Percentiles rank a stretch among this genome's conserved stretches.
Conservation (phyloP, 495 filamentous ascomycete species). For the Friedmanniomyces simplex region DNA sequence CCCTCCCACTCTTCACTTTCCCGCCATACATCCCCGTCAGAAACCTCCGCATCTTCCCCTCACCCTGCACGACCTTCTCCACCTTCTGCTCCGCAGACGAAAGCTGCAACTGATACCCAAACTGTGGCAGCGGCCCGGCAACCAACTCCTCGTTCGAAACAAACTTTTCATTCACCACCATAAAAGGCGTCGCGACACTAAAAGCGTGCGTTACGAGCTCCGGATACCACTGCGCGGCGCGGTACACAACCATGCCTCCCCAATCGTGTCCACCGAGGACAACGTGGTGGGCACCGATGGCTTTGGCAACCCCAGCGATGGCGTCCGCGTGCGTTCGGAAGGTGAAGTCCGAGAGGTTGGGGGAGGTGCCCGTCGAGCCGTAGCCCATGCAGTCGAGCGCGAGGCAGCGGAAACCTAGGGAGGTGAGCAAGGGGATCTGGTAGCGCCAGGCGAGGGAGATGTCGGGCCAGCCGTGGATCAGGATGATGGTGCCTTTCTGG, state of each 20-base stretch:
- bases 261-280: slow-evolving; percentile 84
- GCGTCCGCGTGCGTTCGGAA: slow-evolving; percentile 59
- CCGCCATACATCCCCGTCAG: slow-evolving; percentile 62
- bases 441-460: slow-evolving; percentile 65
- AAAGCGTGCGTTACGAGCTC: slow-evolving; percentile 62
- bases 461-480: slow-evolving; percentile 60
- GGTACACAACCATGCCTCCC: slow-evolving; percentile 49
- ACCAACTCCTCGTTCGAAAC: slow-evolving; percentile 46
- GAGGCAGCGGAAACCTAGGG: slow-evolving; percentile 58
- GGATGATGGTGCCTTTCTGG: slow-evolving; percentile 16
- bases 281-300: slow-evolving; percentile 47
- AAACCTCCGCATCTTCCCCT: slow-evolving; percentile 61
- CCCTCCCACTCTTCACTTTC: slow-evolving; percentile 41
- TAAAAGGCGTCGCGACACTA: slow-evolving; percentile 67
- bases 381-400: slow-evolving; percentile 66
- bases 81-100: slow-evolving; percentile 19
- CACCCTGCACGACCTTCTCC: slow-evolving; percentile 34
- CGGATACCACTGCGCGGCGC: slow-evolving; percentile 61
- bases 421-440: slow-evolving; percentile 68
- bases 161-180: slow-evolving; percentile 39
- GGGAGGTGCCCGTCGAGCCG: slow-evolving; percentile 19
- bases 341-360: slow-evolving; percentile 46
- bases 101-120: slow-evolving; percentile 75
- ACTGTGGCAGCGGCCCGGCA: slow-evolving; percentile 50
- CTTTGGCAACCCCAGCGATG: slow-evolving; percentile 51